Percentiles rank a stretch among this genome's conserved stretches.
Conservation (phyloP, 1,284 basidiomycete species). For the Cerrena zonata region DNA sequence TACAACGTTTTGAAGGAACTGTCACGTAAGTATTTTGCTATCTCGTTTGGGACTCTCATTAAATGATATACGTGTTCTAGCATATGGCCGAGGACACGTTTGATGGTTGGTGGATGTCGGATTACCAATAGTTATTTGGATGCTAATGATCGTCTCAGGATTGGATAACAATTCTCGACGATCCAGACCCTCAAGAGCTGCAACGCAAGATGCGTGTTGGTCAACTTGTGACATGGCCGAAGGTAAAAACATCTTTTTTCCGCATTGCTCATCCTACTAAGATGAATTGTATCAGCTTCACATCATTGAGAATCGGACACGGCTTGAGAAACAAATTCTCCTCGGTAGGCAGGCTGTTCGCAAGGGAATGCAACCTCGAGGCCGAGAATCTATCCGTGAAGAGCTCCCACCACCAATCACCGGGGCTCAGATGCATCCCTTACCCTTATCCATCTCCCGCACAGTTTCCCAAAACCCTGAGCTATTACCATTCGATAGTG, state of each 20-base stretch:
- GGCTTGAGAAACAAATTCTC: constrained; percentile 78
- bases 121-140: constrained; percentile 9
- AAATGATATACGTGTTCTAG: too few relatives aligned
- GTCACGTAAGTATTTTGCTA: constrained; percentile 59
- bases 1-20: constrained; percentile 81
- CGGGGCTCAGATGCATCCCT: constrained; percentile 19
- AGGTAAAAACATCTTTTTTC: constrained; percentile 43
- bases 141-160: constrained; percentile 42
- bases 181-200: constrained; percentile 76
- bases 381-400: constrained; percentile 18
- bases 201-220: constrained; percentile 82
- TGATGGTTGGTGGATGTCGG: constrained; percentile 46
- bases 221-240: constrained; percentile 91
- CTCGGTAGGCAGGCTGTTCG: constrained; percentile 75
- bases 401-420: constrained; percentile 20
- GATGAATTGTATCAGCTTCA: constrained; percentile 53
- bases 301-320: constrained; percentile 83
- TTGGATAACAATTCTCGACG: constrained; percentile 79
- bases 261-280: not conserved
- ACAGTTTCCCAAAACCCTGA: constrained; percentile 34
- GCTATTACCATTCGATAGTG: constrained; percentile 56
- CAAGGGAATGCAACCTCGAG: constrained; percentile 36
- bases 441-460: too few relatives aligned
- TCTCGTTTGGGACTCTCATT: too few relatives aligned
- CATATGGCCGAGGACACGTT: constrained; percentile 81